These are phyloP conservation scores for Neurospora sp. DNA, from an alignment of 495 filamentous ascomycete species.

Conservation along the genomic window DNA sequence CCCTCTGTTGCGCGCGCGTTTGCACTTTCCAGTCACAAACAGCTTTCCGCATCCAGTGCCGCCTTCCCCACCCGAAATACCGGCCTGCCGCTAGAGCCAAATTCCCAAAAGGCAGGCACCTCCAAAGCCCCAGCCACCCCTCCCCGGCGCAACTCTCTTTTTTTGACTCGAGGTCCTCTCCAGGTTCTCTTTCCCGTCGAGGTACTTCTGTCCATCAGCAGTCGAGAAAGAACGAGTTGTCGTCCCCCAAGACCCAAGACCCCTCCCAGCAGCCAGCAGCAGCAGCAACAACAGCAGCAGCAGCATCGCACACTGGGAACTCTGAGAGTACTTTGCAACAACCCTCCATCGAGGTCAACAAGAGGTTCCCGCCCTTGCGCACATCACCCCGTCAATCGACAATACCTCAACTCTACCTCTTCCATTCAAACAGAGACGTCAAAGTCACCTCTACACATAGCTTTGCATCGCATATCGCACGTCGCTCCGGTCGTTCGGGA, in stretches of 20 bases:
- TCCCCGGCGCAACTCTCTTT: not conserved
- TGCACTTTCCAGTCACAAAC: not conserved
- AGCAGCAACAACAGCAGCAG: not conserved
- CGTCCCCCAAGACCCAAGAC: not conserved
- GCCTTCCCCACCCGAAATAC: not conserved
- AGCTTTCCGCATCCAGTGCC: not conserved
- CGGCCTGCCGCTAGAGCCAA: not conserved
- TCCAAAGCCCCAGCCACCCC: not conserved
- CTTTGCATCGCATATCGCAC: not conserved
- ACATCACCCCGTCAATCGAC: not conserved
- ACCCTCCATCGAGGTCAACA: not conserved
- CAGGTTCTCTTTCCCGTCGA: not conserved
- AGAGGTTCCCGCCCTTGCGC: not conserved
- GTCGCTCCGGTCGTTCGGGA: not conserved
- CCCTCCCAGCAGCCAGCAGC: not conserved
- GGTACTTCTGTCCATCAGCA: not conserved
- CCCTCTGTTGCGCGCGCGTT: not conserved
- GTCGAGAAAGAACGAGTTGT: not conserved
- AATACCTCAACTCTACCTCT: not conserved
- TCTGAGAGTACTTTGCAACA: not conserved
- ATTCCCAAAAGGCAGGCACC: not conserved
- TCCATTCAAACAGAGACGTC: not conserved
- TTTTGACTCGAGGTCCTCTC: not conserved
- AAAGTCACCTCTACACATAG: not conserved
- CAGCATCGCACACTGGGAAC: not conserved